Evolutionary conservation across 192 early-diverging fungal genomes (phyloP).

Genomic region (Kappamyces sp.): DNA sequence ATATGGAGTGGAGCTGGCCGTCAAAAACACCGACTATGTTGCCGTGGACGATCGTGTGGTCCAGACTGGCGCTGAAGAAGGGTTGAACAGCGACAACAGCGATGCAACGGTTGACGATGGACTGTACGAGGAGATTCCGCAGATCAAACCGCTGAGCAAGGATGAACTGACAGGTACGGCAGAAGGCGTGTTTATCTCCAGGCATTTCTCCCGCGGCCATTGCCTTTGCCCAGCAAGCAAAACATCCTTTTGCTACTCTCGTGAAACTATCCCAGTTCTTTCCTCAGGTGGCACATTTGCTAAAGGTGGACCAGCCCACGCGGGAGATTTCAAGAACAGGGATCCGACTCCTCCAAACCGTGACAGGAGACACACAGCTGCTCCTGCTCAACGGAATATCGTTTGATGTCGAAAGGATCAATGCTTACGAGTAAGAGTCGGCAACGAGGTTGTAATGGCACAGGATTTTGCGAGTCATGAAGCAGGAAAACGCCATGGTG

Average conservation of each 20-base stretch:
- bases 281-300: constrained; percentile 78
- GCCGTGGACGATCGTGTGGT: constrained; percentile 87
- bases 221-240: constrained; percentile 60
- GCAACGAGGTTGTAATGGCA: not conserved
- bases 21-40: constrained; percentile 98
- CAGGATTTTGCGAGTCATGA: constrained; percentile 26
- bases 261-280: constrained; percentile 72
- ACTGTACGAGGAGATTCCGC: constrained; percentile 13
- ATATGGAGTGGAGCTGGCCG: constrained; percentile 85
- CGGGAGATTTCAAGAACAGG: constrained; percentile 40
- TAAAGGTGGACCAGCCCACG: constrained; percentile 41
- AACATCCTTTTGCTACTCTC: constrained; percentile 60
- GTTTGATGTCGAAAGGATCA: constrained; percentile 23
- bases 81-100: not conserved
- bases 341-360: constrained; percentile 23
- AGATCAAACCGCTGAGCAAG: constrained; percentile 6
- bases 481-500: constrained; percentile 22
- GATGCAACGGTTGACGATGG: not conserved
- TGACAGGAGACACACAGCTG: constrained; percentile 11
- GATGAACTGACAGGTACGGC: not conserved
- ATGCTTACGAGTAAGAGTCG: constrained; percentile 28
- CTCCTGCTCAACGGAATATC: constrained; percentile 40
- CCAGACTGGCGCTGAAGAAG: constrained; percentile 13
- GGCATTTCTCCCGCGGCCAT: constrained; percentile 66
- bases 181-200: not conserved